Conservation (phyloP, 345 rosid species). For the Brassica juncea region DNA sequence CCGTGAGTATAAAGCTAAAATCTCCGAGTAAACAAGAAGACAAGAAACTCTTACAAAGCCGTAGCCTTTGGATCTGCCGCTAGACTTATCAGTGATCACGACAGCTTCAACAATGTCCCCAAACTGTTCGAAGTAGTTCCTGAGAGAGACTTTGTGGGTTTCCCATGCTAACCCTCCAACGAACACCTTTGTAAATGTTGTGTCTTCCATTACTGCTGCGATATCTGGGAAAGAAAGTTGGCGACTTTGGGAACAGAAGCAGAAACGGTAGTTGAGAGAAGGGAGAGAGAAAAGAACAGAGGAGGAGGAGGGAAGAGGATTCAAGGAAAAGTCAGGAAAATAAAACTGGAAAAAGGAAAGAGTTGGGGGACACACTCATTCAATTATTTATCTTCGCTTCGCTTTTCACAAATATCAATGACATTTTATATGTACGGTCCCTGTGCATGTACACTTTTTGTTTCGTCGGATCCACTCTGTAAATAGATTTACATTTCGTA, state of each 20-base stretch:
- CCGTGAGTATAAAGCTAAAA: constrained; percentile 1
- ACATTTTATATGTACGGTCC: constrained; percentile 35
- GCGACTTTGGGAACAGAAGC: constrained; percentile 30
- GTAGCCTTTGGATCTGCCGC: constrained; percentile 99
- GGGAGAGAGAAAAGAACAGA: constrained; percentile 15
- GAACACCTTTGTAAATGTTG: constrained; percentile 91
- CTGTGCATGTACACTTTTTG: constrained; percentile 32
- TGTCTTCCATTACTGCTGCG: constrained; percentile 46
- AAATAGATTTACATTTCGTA: constrained; percentile 13
- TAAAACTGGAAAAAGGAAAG: not conserved
- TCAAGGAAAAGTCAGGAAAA: constrained; percentile 49
- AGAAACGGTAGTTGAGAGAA: constrained; percentile 45
- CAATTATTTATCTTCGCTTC: constrained; percentile 33
- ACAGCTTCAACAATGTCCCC: constrained; percentile 99
- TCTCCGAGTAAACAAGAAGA: not conserved
- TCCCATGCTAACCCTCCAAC: constrained; percentile 99
- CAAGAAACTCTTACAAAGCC: constrained; percentile 73
- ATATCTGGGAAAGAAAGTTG: constrained; percentile 16
- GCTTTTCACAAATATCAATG: constrained; percentile 28
- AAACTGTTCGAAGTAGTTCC: constrained; percentile 92
- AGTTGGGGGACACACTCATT: constrained; percentile 37
- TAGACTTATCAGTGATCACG: constrained; percentile 93
- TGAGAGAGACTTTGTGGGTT: constrained; percentile 90
- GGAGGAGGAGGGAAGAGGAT: constrained; percentile 46
- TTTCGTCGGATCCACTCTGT: constrained; percentile 32